Percentiles rank a stretch among this genome's conserved stretches.
phyloP scores from a whole-genome alignment of 2,329 filamentous ascomycete species.

The Colletotrichum sp. region DNA sequence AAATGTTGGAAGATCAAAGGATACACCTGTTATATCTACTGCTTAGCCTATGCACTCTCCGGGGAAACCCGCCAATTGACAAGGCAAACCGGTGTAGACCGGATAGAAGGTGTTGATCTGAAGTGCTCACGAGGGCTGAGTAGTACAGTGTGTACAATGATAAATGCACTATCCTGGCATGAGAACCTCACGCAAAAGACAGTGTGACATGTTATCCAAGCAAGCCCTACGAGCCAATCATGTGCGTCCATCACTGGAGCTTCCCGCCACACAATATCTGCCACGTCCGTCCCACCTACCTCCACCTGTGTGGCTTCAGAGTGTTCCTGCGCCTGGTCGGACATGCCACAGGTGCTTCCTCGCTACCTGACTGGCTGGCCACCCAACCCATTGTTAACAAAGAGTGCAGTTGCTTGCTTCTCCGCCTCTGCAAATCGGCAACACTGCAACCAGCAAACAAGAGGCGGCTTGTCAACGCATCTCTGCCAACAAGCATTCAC shows the following conservation, averaged over 20 bases:
- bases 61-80: neutral
- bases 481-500: neutral
- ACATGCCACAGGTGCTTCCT: neutral
- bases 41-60: neutral
- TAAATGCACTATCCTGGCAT: neutral
- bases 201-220: neutral
- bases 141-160: neutral
- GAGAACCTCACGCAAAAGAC: neutral
- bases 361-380: neutral
- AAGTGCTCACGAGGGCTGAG: neutral
- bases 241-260: neutral
- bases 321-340: neutral
- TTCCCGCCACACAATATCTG: slow-evolving; percentile 9
- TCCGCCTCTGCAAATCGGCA: neutral
- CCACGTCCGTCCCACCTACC: slow-evolving; percentile 11
- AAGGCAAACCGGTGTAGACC: neutral
- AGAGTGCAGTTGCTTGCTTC: neutral
- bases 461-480: slow-evolving; percentile 3
- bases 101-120: neutral
- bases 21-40: neutral
- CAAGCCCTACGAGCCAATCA: slow-evolving; percentile 1
- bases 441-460: neutral
- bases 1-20: neutral
- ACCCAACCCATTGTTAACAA: slow-evolving; percentile 4
- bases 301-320: neutral